Evolutionary conservation across 768 basidiomycete genomes (phyloP).

Genomic region (Ramaria sp.): DNA sequence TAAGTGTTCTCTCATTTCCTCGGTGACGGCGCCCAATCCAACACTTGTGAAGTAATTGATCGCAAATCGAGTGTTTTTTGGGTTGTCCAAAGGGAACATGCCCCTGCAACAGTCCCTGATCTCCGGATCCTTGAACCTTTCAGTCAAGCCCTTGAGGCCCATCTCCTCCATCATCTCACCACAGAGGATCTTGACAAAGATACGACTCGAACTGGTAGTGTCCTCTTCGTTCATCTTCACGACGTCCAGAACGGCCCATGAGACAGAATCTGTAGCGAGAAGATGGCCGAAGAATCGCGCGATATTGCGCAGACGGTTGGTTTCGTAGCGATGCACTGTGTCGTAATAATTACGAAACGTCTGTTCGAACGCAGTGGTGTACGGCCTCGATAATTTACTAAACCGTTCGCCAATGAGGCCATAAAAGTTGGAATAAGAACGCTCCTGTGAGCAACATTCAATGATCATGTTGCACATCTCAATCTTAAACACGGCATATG

Average conservation of each 20-base stretch:
- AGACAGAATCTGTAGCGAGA: slow-evolving; percentile 74
- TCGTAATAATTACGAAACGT: slow-evolving; percentile 87
- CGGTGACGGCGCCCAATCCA: slow-evolving; percentile 81
- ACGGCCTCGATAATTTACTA: slow-evolving; percentile 89
- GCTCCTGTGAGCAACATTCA: slow-evolving; percentile 99
- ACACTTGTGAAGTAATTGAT: slow-evolving; percentile 99
- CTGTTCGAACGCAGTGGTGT: slow-evolving; percentile 82
- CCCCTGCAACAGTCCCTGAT: slow-evolving; percentile 58
- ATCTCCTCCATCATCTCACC: slow-evolving; percentile 91
- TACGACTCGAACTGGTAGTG: slow-evolving; percentile 91
- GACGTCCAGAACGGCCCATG: slow-evolving; percentile 76
- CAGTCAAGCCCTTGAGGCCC: slow-evolving; percentile 78
- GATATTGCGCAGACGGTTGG: slow-evolving; percentile 95
- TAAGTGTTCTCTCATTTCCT: slow-evolving; percentile 93
- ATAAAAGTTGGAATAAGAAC: slow-evolving; percentile 96
- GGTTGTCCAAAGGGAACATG: slow-evolving; percentile 95
- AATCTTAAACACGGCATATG: slow-evolving; percentile 39
- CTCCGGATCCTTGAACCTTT: slow-evolving; percentile 85
- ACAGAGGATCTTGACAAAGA: slow-evolving; percentile 96
- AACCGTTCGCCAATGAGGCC: slow-evolving; percentile 94
- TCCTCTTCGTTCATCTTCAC: slow-evolving; percentile 97
- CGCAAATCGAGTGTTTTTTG: slow-evolving; percentile 90
- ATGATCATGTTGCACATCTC: slow-evolving; percentile 98
- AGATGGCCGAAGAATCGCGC: slow-evolving; percentile 95
- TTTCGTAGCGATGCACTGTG: slow-evolving; percentile 97